Evolutionary conservation across 768 basidiomycete genomes (phyloP), one percentile per base, ranked within the genome.

Genomic region (Saitozyma podzolica): DNA sequence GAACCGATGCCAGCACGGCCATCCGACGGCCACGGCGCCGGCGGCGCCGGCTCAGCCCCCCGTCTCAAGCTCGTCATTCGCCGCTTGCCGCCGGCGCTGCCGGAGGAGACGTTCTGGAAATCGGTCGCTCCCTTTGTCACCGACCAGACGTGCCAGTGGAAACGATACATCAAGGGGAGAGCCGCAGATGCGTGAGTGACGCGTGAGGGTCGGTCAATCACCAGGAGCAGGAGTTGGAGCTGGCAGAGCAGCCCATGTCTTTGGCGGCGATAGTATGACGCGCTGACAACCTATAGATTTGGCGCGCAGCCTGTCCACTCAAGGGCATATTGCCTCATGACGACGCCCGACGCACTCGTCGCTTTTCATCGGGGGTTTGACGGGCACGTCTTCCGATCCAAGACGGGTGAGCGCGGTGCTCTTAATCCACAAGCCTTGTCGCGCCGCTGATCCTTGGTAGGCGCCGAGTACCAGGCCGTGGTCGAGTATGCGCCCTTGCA

Each of bases 401-500:
- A 93, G 83, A 84, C 88, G 64, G 95, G 95, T 92, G 63, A 45
- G 86, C 59, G n/a, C 20, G 11, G 29, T 40, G 11, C 17, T 40
- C 20, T 50, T 42, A 49, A 50, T 10, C 9, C n/a, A 47, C 13
- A 47, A 2, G 45, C 45, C 2, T 10, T 9, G 45, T 43, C 42
- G n/a, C 5, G 16, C n/a, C n/a, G 43, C 11, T 29, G 11, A 47
- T 11, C 11, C 13, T 11, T 1, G n/a, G 14, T 45, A 95, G 95
- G 95, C 14, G 89, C 88, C 70, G 91, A 95, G 75, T 90, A 87
- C 2, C 84, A 88, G 54, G 93, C 91, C 1, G 83, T 96, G 5
- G 92, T 99, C 8, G 95, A 99, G 79, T 97, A 90, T 73, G 90
- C 96, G 0, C 92, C 93, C 6, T 91, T 89, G 66, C 93, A 92